Percentiles rank a stretch among this genome's conserved stretches.
Conservation (phyloP, 192 early-diverging fungal genomes). For the Spizellomyces sp. region DNA sequence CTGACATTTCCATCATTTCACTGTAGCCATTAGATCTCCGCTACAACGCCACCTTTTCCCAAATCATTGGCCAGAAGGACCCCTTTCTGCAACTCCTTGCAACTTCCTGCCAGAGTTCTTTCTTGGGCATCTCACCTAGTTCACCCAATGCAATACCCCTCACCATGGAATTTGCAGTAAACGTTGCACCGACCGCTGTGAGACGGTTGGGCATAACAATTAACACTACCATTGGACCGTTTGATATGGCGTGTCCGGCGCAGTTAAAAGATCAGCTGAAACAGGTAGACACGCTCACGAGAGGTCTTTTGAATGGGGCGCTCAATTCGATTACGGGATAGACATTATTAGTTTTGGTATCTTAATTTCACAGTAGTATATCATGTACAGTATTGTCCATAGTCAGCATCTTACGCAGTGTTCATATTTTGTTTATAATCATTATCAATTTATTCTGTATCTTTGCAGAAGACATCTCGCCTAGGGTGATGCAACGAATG, state of each 20-base stretch:
- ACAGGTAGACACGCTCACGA: neutral
- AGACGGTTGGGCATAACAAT: constrained; percentile 3
- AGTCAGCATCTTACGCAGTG: too few species aligned
- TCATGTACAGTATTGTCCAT: too few species aligned
- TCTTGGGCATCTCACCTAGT: constrained; percentile 6
- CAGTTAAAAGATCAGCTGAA: constrained; percentile 4
- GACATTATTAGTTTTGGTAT: too few species aligned
- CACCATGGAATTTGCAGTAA: constrained; percentile 11
- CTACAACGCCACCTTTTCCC: constrained; percentile 4
- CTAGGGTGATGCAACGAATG: too few species aligned
- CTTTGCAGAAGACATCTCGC: too few species aligned
- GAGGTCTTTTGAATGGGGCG: neutral
- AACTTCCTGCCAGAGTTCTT: constrained; percentile 5
- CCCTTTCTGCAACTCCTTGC: constrained; percentile 21
- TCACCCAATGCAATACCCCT: neutral
- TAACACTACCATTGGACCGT: constrained; percentile 8
- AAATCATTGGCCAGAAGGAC: constrained; percentile 8
- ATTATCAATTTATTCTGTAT: too few species aligned
- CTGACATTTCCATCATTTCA: too few species aligned
- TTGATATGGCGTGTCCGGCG: constrained; percentile 16
- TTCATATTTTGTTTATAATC: too few species aligned
- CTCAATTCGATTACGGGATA: too few species aligned
- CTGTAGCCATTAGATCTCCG: constrained; percentile 1
- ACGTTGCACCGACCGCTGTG: constrained; percentile 11
- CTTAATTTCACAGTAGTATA: too few species aligned